phyloP scores from a whole-genome alignment of 768 basidiomycete species.

The Mycena kentingensis region DNA sequence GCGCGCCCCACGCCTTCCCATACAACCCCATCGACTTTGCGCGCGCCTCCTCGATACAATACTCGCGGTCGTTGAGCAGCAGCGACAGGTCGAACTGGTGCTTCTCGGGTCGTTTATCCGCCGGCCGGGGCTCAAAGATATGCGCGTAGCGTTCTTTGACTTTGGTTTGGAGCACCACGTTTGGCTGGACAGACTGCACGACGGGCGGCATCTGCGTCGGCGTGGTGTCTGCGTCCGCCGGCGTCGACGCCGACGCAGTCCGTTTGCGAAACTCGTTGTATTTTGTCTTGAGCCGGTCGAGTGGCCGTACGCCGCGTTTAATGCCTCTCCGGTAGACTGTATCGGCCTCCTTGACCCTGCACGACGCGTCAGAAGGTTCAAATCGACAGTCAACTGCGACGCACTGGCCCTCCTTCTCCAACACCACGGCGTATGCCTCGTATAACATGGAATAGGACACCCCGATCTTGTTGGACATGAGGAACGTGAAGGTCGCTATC shows the following conservation, averaged over 20 bases:
- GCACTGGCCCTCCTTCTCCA: slow-evolving; percentile 80
- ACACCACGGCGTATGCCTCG: slow-evolving; percentile 83
- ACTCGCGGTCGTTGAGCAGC: slow-evolving; percentile 82
- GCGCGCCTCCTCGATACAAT: slow-evolving; percentile 81
- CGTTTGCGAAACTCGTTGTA: slow-evolving; percentile 79
- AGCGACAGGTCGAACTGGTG: slow-evolving; percentile 67
- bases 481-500: slow-evolving; percentile 70
- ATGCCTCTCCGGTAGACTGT: slow-evolving; percentile 82
- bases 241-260: slow-evolving; percentile 48
- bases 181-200: too few species aligned
- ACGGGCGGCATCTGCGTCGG: slow-evolving; percentile 28
- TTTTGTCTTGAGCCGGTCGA: slow-evolving; percentile 79
- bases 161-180: slow-evolving; percentile 38
- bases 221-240: slow-evolving; percentile 21
- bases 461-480: slow-evolving; percentile 75
- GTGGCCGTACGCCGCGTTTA: slow-evolving; percentile 74
- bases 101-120: slow-evolving; percentile 73
- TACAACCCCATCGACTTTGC: slow-evolving; percentile 81
- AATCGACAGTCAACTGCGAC: slow-evolving; percentile 30
- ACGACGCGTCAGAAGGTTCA: slow-evolving; percentile 1
- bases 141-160: slow-evolving; percentile 62
- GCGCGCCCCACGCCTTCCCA: slow-evolving; percentile 80
- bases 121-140: slow-evolving; percentile 70
- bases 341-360: slow-evolving; percentile 77
- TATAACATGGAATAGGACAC: slow-evolving; percentile 79